phyloP scores from a whole-genome alignment of 306 rosid species.

The Elaeagnus macrophylla region DNA sequence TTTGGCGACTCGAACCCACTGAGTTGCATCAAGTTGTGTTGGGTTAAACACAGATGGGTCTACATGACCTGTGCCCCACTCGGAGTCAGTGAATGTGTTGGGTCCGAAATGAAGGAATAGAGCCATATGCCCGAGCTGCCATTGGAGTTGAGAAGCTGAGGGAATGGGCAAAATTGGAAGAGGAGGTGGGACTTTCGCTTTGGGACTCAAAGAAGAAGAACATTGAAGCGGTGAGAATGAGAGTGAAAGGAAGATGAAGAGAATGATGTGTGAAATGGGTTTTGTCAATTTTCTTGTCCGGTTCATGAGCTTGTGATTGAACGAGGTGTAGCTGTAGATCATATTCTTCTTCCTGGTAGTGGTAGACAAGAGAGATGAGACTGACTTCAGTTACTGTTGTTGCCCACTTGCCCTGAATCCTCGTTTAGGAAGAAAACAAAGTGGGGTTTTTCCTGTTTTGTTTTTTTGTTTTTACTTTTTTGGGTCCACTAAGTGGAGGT shows the following conservation, averaged over 20 bases:
- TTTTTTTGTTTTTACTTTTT: too few species aligned
- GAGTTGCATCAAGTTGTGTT: constrained; percentile 47
- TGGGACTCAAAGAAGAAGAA: constrained; percentile 10
- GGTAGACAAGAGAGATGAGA: too few species aligned
- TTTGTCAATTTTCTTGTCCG: too few species aligned
- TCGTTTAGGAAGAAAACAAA: too few species aligned
- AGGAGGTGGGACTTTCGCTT: constrained; percentile 42
- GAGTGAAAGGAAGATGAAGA: constrained; percentile 1
- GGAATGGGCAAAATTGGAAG: constrained; percentile 85
- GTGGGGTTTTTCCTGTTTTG: too few species aligned
- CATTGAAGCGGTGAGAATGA: too few species aligned
- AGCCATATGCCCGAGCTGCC: constrained; percentile 67
- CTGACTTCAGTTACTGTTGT: too few species aligned
- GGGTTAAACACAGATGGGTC: constrained; percentile 66
- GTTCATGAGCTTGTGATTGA: too few species aligned
- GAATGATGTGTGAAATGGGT: not conserved
- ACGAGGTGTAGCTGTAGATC: too few species aligned
- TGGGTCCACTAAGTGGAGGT: too few species aligned
- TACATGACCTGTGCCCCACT: constrained; percentile 71
- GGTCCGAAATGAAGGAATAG: constrained; percentile 88
- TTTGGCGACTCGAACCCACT: constrained; percentile 73
- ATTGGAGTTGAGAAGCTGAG: constrained; percentile 61
- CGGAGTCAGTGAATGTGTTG: constrained; percentile 72
- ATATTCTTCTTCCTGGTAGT: too few species aligned
- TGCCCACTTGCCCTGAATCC: too few species aligned